Conservation (phyloP, 345 rosid species). For the Salix caprea region DNA sequence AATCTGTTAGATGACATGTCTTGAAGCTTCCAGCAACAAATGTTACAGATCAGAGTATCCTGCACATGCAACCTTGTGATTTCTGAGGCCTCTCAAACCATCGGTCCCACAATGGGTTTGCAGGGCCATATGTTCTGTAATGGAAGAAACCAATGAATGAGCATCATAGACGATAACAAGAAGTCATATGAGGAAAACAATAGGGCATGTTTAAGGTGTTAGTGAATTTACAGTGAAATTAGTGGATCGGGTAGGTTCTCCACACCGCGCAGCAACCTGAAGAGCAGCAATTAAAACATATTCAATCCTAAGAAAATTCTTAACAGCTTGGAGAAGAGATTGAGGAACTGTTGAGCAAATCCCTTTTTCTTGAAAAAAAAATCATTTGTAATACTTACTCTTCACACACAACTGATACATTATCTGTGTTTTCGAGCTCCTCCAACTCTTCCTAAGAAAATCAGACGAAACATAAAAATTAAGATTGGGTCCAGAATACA, state of each 20-base stretch:
- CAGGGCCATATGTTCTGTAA: slow-evolving; percentile 62
- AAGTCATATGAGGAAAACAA: background rate
- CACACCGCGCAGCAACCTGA: slow-evolving; percentile 42
- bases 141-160: background rate
- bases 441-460: slow-evolving; percentile 56
- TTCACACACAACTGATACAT: slow-evolving; percentile 45
- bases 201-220: background rate
- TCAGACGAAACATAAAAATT: background rate
- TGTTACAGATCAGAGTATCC: slow-evolving; percentile 46
- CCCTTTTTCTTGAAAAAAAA: background rate
- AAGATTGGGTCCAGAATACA: background rate
- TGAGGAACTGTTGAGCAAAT: background rate
- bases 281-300: background rate
- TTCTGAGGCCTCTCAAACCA: slow-evolving; percentile 78
- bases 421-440: slow-evolving; percentile 43
- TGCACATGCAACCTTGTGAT: slow-evolving; percentile 55
- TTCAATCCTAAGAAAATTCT: slow-evolving; percentile 7
- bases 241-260: slow-evolving; percentile 53
- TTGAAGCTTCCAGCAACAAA: slow-evolving; percentile 16
- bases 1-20: slow-evolving; percentile 8
- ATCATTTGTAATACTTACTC: slow-evolving; percentile 46
- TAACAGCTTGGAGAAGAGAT: background rate
- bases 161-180: slow-evolving; percentile 2
- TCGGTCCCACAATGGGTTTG: slow-evolving; percentile 57
- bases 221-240: slow-evolving; percentile 48